phyloP scores from a whole-genome alignment of 176 grass and related monocot genomes.

The Cenchrus purpureus region DNA sequence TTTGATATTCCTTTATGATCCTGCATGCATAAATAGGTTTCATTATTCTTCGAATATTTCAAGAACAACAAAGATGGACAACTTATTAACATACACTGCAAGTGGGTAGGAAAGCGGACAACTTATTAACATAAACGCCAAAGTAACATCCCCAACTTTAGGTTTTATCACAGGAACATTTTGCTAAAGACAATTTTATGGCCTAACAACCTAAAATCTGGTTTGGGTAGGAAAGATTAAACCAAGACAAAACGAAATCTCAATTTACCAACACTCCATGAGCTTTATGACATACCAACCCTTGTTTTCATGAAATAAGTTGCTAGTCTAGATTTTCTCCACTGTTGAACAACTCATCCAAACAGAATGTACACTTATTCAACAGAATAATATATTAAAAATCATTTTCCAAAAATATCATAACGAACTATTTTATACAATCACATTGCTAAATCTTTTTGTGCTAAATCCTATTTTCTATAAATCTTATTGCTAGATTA shows the following conservation, averaged over 20 bases:
- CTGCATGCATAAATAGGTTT: slow-evolving; percentile 49
- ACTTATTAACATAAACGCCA: slow-evolving; percentile 9
- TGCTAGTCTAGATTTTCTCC: slow-evolving; percentile 1
- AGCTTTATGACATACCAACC: neutral
- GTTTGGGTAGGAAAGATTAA: neutral
- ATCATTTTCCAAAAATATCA: neutral
- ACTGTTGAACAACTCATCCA: neutral
- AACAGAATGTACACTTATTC: neutral
- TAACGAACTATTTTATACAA: neutral
- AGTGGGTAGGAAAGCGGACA: neutral
- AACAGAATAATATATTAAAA: neutral
- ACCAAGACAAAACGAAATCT: neutral
- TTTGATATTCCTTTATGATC: slow-evolving; percentile 99
- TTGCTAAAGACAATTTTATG: neutral
- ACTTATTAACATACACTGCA: slow-evolving; percentile 13
- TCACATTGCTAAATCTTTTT: neutral
- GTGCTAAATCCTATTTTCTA: neutral
- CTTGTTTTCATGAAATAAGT: neutral
- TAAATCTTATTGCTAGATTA: neutral
- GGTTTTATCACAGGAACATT: neutral
- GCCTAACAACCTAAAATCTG: neutral
- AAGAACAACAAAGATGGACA: slow-evolving; percentile 20
- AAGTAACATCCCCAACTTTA: neutral
- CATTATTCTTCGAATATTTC: slow-evolving; percentile 20
- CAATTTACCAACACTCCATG: neutral